Conservation (phyloP, 75 land plant species). For the Picea sitchensis region DNA sequence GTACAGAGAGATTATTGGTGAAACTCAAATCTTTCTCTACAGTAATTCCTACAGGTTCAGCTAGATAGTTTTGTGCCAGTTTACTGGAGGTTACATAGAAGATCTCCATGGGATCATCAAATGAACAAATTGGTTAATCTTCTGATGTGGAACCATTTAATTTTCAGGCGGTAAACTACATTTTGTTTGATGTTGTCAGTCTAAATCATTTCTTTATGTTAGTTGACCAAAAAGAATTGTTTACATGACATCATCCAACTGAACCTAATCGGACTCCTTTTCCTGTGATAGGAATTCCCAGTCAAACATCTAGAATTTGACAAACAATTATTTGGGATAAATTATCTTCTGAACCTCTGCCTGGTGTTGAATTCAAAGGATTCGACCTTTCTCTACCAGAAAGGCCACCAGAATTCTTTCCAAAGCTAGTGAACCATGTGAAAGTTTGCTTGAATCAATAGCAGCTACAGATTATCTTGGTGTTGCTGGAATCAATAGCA, state of each 20-base stretch:
- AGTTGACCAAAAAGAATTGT: neutral
- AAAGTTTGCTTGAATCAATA: slow-evolving; percentile 8
- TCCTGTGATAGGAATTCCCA: slow-evolving; percentile 40
- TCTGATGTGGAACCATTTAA: neutral
- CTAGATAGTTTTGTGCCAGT: no score
- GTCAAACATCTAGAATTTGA: slow-evolving; percentile 35
- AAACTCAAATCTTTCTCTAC: no score
- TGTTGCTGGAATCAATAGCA: slow-evolving; percentile 5
- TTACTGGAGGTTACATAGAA: no score
- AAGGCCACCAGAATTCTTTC: neutral
- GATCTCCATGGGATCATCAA: no score
- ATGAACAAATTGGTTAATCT: neutral
- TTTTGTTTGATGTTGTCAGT: neutral
- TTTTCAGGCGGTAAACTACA: neutral
- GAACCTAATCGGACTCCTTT: slow-evolving; percentile 22
- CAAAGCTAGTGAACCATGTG: neutral
- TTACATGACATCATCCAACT: neutral
- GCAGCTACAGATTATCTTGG: neutral
- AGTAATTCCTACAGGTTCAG: no score
- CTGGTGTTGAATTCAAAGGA: slow-evolving; percentile 24
- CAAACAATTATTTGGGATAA: slow-evolving; percentile 5
- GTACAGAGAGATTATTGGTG: no score
- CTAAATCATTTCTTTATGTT: neutral
- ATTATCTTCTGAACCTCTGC: neutral
- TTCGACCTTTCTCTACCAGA: neutral